A percentile compares a stretch with the other conserved stretches of the same genome.
phyloP scores from a whole-genome alignment of 495 filamentous ascomycete genomes.

The Podospora sp. region DNA sequence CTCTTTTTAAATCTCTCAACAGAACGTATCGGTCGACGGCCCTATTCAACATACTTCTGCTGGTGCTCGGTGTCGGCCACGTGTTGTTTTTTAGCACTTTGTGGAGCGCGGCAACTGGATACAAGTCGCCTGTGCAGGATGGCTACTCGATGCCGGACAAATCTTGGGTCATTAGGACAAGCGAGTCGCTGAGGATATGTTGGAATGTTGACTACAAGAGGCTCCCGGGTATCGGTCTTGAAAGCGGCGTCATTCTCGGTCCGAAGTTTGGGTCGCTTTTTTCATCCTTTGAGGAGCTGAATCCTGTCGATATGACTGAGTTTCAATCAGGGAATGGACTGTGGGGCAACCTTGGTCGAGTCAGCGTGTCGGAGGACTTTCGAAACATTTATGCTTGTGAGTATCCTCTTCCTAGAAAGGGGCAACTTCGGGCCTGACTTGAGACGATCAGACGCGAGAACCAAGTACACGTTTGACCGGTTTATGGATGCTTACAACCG shows the following conservation, averaged over 20 bases:
- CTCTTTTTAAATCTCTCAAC: not conserved
- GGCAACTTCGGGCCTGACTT: too few species aligned
- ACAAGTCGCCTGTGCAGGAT: not conserved
- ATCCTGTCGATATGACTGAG: too few species aligned
- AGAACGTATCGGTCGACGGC: not conserved
- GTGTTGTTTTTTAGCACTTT: conserved; percentile 7
- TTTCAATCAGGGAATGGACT: too few species aligned
- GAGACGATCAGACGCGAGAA: not conserved
- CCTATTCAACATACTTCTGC: not conserved
- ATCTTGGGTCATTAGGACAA: conserved; percentile 1
- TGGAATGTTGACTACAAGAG: not conserved
- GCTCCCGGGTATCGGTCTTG: not conserved
- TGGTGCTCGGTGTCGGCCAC: not conserved
- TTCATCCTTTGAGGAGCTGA: too few species aligned
- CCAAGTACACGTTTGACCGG: not conserved
- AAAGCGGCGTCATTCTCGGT: not conserved
- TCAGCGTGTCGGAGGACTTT: too few species aligned
- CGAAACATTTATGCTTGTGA: not conserved
- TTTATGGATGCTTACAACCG: not conserved
- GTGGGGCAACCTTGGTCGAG: too few species aligned
- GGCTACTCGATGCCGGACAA: conserved; percentile 11
- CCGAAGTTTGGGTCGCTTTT: not conserved
- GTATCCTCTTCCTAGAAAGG: not conserved
- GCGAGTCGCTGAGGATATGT: not conserved
- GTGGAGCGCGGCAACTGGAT: conserved; percentile 19